phyloP scores from a whole-genome alignment of 345 rosid species.

The Cardamine occulta region DNA sequence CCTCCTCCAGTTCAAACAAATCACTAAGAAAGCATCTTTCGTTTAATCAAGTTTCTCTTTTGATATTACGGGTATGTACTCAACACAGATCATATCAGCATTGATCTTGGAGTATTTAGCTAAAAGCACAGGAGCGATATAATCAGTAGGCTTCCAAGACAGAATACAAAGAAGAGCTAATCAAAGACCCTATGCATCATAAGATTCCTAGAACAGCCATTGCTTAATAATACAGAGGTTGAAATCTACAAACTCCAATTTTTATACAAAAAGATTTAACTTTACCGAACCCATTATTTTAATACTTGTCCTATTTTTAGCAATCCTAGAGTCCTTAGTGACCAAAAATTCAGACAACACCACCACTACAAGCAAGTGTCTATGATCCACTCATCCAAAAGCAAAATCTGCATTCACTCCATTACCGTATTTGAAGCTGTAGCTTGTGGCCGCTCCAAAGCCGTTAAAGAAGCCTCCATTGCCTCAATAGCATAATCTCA shows the following conservation, averaged over 20 bases:
- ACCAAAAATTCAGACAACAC: slow-evolving; percentile 4
- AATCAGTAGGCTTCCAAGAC: slow-evolving; percentile 6
- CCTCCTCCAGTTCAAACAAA: slow-evolving; percentile 8
- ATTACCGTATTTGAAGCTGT: slow-evolving; percentile 79
- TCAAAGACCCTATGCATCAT: neutral
- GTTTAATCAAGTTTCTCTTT: neutral
- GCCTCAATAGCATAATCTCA: slow-evolving; percentile 47
- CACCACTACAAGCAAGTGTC: neutral
- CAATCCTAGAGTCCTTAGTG: neutral
- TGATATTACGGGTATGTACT: neutral
- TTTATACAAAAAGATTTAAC: slow-evolving; percentile 8
- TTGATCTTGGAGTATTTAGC: neutral
- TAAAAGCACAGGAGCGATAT: neutral
- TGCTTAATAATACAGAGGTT: slow-evolving; percentile 7
- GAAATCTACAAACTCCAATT: slow-evolving; percentile 22
- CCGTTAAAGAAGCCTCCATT: slow-evolving; percentile 88
- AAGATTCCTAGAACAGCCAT: slow-evolving; percentile 2
- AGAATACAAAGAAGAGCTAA: neutral
- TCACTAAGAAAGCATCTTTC: slow-evolving; percentile 4
- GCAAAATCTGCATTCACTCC: neutral
- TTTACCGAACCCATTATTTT: neutral
- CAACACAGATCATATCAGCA: neutral
- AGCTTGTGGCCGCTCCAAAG: slow-evolving; percentile 79
- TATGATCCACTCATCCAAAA: slow-evolving; percentile 19
- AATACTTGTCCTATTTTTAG: neutral